Evolutionary conservation across 805 yeast genomes (phyloP), one percentile per base, ranked within the genome.

Genomic region (Yarrowia sp.): DNA sequence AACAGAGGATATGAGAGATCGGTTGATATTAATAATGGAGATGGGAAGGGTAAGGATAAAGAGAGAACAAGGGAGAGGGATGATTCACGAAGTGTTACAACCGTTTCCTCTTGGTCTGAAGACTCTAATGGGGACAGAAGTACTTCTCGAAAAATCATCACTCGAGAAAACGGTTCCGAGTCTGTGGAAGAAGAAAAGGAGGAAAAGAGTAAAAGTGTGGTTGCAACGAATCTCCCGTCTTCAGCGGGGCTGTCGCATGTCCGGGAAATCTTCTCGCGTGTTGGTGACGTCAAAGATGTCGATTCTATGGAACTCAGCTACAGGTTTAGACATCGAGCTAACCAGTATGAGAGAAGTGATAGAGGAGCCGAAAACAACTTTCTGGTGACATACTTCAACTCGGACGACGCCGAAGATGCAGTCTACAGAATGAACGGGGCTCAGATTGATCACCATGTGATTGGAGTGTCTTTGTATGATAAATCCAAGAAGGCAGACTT

Each of bases 221-320:
- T 55, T 1, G 47, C 42, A 1, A 41, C 47, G 1, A 28, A 22
- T 5, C 28, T 38, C 3, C 61, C 61, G 3, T 4, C 11, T 4
- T 55, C 61, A 1, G 61, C 47, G 2, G 15, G 31, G 1, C 28
- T 11, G 4, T 38, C 61, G 2, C 61, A 55, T 8, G 38, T 55
- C 15, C 35, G 61, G 14, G 61, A 55, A 10, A 55, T 55, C n/a
- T 55, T 55, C 17, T 36, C 32, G 4, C 11, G 61, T 1, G 18
- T 55, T 1, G 61, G 61, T 67, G 64, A 70, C 66, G 68, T 58
- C 69, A 64, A 70, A 67, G 41, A 73, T 71, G 68, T 69, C 69
- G 15, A 76, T 71, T 67, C 77, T 70, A 33, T 61, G 36, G 65
- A 48, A 36, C 58, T 51, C 31, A 67, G 66, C 10, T 65, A 45